Base-by-base conservation (phyloP, 805 yeast genomes). In the Kazachstania bromeliacearum region DNA sequence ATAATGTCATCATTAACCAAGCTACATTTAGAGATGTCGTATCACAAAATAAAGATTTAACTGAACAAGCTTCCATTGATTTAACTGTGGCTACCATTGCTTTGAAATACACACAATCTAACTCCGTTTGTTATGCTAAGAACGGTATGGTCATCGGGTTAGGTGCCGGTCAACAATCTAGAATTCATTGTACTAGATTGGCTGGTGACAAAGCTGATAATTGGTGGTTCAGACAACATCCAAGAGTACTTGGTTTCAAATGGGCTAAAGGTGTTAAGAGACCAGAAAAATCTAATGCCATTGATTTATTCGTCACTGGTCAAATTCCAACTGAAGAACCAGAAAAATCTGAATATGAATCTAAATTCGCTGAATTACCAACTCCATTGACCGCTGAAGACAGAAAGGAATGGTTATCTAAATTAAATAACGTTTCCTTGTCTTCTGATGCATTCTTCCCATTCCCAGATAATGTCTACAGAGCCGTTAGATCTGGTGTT, bases 171-270 rank as follows among this genome's bases (percentile, higher is more conserved):
- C 98, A 89, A 71, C 98, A 89, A 70, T 85, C 96, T 38, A 79
- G 98, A 68, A 89, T 89, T 57, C 98, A 89, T 71, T 89, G 98
- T 71, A 92, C 97, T 34, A 80, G 98, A 68, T 75, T 92, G 51
- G 98, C 97, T 37, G 97, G 97, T 62, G 98, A 89, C 59, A 89
- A 89, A 72, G 96, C 96, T 47, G 96, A 89, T 64, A 88, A 87
- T 75, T 89, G 96, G 97, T 89, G 97, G 97, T 75, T 89, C 56
- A 81, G 98, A 71, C 96, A 89, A 65, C 97, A 89, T 66, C 97
- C 97, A 50, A 76, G 71, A 60, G 97, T 89, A 10, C 68, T 89
- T 41, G 94, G 68, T 21, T 83, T 89, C 77, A 75, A 89, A 68
- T 89, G 97, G 97, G 94, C 95, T 47, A 87, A 87, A 70, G 97